These are phyloP conservation scores for Yamadazyma dushanensis DNA, from an alignment of 1,139 yeast genomes.

Conservation along the genomic window DNA sequence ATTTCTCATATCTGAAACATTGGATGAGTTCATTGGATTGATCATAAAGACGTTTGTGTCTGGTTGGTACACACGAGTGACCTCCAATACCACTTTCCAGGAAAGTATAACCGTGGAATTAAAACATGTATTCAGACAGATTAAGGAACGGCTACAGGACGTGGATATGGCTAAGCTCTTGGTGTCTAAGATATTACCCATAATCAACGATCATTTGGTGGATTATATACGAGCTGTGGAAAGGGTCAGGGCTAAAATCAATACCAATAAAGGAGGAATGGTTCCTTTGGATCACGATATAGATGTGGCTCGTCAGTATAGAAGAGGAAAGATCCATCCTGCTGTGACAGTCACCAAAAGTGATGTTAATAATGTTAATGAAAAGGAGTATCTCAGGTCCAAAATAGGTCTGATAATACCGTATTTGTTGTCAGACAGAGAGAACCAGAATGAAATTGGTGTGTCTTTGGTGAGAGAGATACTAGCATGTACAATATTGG, in stretches of 20 bases:
- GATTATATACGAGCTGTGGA: conserved; percentile 57
- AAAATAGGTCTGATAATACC: conserved; percentile 50
- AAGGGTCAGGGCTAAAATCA: conserved; percentile 21
- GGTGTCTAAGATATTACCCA: conserved; percentile 61
- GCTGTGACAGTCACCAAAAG: conserved; percentile 51
- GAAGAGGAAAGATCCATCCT: conserved; percentile 59
- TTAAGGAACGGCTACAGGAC: conserved; percentile 41
- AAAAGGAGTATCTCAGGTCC: conserved; percentile 52
- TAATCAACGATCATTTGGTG: conserved; percentile 64
- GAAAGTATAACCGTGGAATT: conserved; percentile 53
- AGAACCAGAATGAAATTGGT: conserved; percentile 51
- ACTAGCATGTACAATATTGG: conserved; percentile 47
- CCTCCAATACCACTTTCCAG: conserved; percentile 52
- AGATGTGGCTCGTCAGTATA: conserved; percentile 61
- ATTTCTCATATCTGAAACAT: conserved; percentile 50
- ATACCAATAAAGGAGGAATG: conserved; percentile 18
- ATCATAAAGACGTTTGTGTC: conserved; percentile 61
- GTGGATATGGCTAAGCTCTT: conserved; percentile 60
- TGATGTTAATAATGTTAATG: conserved; percentile 40
- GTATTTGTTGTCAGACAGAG: conserved; percentile 47
- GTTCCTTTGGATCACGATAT: conserved; percentile 49
- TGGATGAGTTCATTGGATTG: conserved; percentile 52
- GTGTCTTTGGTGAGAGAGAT: conserved; percentile 60
- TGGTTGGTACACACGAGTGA: conserved; percentile 61
- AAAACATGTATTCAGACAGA: conserved; percentile 35